These are phyloP conservation scores for Termitomyces sp. DNA, from an alignment of 768 basidiomycete species.

Conservation along the genomic window DNA sequence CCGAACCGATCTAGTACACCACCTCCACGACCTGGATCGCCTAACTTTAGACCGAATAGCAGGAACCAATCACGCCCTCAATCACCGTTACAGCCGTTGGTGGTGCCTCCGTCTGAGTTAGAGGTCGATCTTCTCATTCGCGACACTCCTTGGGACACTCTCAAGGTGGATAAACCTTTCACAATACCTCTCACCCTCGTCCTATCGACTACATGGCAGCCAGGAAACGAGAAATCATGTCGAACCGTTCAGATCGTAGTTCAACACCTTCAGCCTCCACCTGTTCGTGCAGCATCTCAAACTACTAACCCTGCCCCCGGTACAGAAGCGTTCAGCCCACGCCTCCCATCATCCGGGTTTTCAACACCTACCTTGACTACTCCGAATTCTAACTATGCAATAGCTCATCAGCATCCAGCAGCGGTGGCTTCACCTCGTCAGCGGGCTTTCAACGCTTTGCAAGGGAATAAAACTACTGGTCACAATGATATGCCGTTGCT, in stretches of 20 bases:
- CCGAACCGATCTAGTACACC: constrained; percentile 47
- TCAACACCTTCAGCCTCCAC: constrained; percentile 57
- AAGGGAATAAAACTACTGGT: constrained; percentile 10
- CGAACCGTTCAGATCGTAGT: constrained; percentile 51
- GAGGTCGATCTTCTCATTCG: constrained; percentile 56
- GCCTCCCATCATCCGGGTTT: constrained; percentile 43
- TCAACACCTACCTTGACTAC: constrained; percentile 46
- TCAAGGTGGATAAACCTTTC: constrained; percentile 57
- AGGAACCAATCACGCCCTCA: constrained; percentile 28
- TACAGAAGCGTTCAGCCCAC: constrained; percentile 26
- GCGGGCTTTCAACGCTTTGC: constrained; percentile 10
- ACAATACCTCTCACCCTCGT: constrained; percentile 48
- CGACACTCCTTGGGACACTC: constrained; percentile 36
- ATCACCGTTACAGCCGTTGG: constrained; percentile 24
- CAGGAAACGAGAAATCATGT: constrained; percentile 23
- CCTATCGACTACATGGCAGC: constrained; percentile 40
- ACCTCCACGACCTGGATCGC: constrained; percentile 38
- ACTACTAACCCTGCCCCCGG: constrained; percentile 15
- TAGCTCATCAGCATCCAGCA: constrained; percentile 47
- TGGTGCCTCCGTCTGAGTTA: constrained; percentile 32
- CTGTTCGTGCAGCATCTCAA: constrained; percentile 13
- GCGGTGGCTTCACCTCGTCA: constrained; percentile 39
- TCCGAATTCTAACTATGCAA: constrained; percentile 45
- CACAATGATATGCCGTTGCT: constrained; percentile 20
- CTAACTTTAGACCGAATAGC: constrained; percentile 37